Percentiles rank a stretch among this genome's conserved stretches.
Evolutionary conservation across 148 eudicot species (phyloP).

Genomic region (Heliamphora exappendiculata): DNA sequence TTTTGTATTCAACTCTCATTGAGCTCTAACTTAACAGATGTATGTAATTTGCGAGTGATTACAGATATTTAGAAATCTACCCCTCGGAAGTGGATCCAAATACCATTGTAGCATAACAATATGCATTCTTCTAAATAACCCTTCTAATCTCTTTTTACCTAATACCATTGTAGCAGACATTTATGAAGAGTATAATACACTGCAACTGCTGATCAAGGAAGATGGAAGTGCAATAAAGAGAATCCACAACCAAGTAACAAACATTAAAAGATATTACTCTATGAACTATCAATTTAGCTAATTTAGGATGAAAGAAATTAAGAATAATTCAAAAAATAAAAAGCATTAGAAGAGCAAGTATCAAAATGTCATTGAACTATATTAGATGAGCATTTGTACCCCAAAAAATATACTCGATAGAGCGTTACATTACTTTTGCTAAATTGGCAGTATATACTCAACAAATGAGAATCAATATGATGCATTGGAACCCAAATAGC

Average conservation of each 20-base stretch:
- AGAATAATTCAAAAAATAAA: neutral
- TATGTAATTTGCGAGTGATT: too few relatives aligned
- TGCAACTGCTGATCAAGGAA: neutral
- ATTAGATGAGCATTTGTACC: neutral
- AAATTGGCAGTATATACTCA: neutral
- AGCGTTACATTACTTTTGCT: neutral
- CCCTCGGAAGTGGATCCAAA: too few relatives aligned
- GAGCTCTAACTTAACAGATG: too few relatives aligned
- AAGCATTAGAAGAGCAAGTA: neutral
- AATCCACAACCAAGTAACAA: too few relatives aligned
- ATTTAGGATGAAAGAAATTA: neutral
- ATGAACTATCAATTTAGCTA: neutral
- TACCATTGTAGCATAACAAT: too few relatives aligned
- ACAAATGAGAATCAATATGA: conserved; percentile 7
- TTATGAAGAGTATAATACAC: too few relatives aligned
- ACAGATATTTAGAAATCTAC: too few relatives aligned
- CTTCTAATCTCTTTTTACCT: too few relatives aligned
- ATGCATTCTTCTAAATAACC: too few relatives aligned
- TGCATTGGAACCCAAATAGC: neutral
- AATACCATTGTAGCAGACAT: too few relatives aligned
- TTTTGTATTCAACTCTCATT: too few relatives aligned
- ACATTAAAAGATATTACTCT: neutral
- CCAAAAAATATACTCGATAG: too few relatives aligned
- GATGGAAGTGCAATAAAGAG: neutral
- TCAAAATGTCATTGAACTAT: neutral